Conservation (phyloP, 768 basidiomycete species). For the Rhizopogon vesiculosus region DNA sequence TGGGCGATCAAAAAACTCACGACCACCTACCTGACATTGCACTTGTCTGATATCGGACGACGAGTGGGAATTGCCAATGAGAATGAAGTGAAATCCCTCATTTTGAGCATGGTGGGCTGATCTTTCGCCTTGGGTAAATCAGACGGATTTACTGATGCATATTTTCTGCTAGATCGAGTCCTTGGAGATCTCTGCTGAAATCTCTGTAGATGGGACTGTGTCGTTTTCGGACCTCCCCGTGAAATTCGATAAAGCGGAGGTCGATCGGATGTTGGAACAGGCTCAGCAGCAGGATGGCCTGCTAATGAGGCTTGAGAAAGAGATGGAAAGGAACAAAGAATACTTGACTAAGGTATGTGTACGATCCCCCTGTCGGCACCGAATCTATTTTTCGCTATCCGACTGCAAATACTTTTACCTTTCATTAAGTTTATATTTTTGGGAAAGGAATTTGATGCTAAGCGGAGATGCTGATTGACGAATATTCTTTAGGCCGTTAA, state of each 20-base stretch:
- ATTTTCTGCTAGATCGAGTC: conserved; percentile 54
- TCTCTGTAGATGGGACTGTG: conserved; percentile 67
- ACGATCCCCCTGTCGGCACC: background rate
- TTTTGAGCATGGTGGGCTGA: conserved; percentile 68
- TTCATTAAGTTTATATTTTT: background rate
- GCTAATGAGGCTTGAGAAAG: conserved; percentile 18
- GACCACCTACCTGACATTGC: conserved; percentile 76
- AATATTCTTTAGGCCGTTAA: conserved; percentile 20
- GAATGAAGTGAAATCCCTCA: conserved; percentile 51
- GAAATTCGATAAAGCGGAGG: conserved; percentile 53
- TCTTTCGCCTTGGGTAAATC: background rate
- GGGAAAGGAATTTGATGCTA: background rate
- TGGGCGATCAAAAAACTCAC: conserved; percentile 81
- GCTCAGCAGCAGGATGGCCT: conserved; percentile 43
- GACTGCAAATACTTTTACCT: background rate
- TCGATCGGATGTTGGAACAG: conserved; percentile 52
- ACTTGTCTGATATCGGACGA: conserved; percentile 65
- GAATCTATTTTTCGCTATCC: background rate
- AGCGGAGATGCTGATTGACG: background rate
- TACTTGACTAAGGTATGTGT: conserved; percentile 62
- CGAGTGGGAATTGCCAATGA: conserved; percentile 37
- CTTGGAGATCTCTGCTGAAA: conserved; percentile 62
- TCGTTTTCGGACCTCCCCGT: conserved; percentile 65
- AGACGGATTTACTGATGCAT: background rate
- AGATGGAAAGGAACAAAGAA: conserved; percentile 60